Conservation (phyloP, 257 asterid species). For the Penstemon eatonii region DNA sequence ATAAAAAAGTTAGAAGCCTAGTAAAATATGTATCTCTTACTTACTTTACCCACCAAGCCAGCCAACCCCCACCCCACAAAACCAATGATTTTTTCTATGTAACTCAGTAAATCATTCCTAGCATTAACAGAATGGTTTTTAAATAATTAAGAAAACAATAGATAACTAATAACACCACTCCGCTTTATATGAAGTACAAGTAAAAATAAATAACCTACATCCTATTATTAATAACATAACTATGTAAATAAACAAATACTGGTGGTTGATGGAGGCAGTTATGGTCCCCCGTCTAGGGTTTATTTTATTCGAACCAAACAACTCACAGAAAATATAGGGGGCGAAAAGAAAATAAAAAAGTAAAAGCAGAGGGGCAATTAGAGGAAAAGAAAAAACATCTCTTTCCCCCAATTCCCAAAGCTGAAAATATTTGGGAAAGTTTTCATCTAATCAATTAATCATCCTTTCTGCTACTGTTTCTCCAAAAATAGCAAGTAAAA, state of each 20-base stretch:
- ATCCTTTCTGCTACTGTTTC: conserved; percentile 10
- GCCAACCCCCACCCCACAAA: too few relatives aligned
- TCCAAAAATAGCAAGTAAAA: conserved; percentile 32
- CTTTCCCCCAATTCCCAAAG: conserved; percentile 36
- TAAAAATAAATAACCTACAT: too few relatives aligned
- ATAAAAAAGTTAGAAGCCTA: too few relatives aligned
- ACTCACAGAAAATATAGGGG: too few relatives aligned
- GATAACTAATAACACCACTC: too few relatives aligned
- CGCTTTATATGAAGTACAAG: too few relatives aligned
- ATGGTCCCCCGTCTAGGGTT: conserved; percentile 51
- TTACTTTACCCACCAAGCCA: too few relatives aligned
- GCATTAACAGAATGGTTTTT: too few relatives aligned
- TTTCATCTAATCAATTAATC: not conserved
- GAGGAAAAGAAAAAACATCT: conserved; percentile 21
- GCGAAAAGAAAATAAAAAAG: not conserved
- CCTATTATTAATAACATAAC: not conserved
- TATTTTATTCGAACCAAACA: conserved; percentile 32
- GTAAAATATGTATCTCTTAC: too few relatives aligned
- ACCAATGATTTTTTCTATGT: too few relatives aligned
- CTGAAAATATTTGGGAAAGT: conserved; percentile 4
- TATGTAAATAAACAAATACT: not conserved
- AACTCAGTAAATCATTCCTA: too few relatives aligned
- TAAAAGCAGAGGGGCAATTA: not conserved
- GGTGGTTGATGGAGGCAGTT: conserved; percentile 31
- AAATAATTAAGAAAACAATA: too few relatives aligned